Percentiles rank a stretch among this genome's conserved stretches.
phyloP scores from a whole-genome alignment of 2,329 filamentous ascomycete genomes.

The Xylaria arbuscula region DNA sequence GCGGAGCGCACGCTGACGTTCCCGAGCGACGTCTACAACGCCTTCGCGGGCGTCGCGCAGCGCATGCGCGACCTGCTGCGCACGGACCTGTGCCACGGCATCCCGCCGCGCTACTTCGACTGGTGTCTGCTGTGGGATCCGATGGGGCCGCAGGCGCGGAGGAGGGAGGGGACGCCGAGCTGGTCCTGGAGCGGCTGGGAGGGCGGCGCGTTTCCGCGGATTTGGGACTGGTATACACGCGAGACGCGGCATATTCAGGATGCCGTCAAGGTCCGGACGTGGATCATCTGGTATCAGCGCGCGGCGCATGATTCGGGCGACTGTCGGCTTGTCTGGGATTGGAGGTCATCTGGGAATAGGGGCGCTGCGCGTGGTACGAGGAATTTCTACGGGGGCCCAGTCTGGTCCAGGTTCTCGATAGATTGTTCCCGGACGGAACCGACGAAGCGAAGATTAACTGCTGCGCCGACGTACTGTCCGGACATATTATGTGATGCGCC shows the following conservation, averaged over 20 bases:
- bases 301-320: slow-evolving; percentile 13
- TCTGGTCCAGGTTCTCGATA: slow-evolving; percentile 13
- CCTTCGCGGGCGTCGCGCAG: slow-evolving; percentile 24
- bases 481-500: slow-evolving; percentile 21
- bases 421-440: slow-evolving; percentile 22
- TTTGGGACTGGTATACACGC: slow-evolving; percentile 26
- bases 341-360: background rate
- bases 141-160: slow-evolving; percentile 10
- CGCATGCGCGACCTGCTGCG: slow-evolving; percentile 20
- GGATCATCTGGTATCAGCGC: slow-evolving; percentile 30
- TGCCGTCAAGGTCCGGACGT: slow-evolving; percentile 13
- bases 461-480: slow-evolving; percentile 13
- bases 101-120: slow-evolving; percentile 30
- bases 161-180: slow-evolving; percentile 1
- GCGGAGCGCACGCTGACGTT: slow-evolving; percentile 18
- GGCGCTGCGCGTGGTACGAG: background rate
- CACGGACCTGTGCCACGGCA: slow-evolving; percentile 23
- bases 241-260: slow-evolving; percentile 9
- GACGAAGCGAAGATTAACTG: slow-evolving; percentile 8
- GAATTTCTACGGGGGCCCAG: slow-evolving; percentile 26
- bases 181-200: slow-evolving; percentile 29
- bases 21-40: slow-evolving; percentile 19
- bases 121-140: slow-evolving; percentile 31
- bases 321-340: slow-evolving; percentile 21
- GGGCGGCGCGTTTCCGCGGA: slow-evolving; percentile 22